Evolutionary conservation across 1,284 basidiomycete genomes (phyloP), one percentile per base, ranked within the genome.

Genomic region (Ustilago crameri): DNA sequence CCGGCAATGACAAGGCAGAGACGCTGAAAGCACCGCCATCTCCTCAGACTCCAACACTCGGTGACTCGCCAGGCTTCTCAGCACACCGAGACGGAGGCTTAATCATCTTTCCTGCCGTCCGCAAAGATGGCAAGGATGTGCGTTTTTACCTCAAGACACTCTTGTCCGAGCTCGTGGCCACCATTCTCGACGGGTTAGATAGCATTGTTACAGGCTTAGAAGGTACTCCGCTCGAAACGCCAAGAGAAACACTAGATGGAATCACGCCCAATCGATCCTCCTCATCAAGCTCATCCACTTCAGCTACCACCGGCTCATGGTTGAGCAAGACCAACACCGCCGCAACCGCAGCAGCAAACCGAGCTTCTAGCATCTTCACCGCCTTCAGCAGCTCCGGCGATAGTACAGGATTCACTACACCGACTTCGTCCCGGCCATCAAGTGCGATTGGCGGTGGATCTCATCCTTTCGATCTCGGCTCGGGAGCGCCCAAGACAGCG

Each of bases 131-230:
- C 5, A 80, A 82, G 38, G 81, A 82, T 30, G 77, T 82, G 10
- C 62, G 74, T 2, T 82, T 81, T 53, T 82, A 83, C 57, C 63
- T 83, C 49, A 75, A 75, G 37, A 81, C 77, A 20, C 60, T 80
- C 9, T 51, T 83, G 1, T 70, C 79, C 7, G 78, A 80, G 41
- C 58, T 80, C 4, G 68, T 83, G 18, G 73, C 63, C 42, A 54
- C 55, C 20, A 47, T 82, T 12, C 60, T 83, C 10, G 81, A 83
- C 43, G 73, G 72, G 2, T 51, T 82, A 15, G 74, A 82, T 24
- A 44, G 50, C 15, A 59, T 78, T 3, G 74, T 82, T 17, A 54
- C 46, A 3, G 74, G 66, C 3, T 61, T 82, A 3, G 75, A 82
- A 23, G 79, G 78, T 5, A 69, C 61, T 12, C 71, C 79, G 32